phyloP scores from a whole-genome alignment of 148 eudicot species.

The Rhododendron molle region DNA sequence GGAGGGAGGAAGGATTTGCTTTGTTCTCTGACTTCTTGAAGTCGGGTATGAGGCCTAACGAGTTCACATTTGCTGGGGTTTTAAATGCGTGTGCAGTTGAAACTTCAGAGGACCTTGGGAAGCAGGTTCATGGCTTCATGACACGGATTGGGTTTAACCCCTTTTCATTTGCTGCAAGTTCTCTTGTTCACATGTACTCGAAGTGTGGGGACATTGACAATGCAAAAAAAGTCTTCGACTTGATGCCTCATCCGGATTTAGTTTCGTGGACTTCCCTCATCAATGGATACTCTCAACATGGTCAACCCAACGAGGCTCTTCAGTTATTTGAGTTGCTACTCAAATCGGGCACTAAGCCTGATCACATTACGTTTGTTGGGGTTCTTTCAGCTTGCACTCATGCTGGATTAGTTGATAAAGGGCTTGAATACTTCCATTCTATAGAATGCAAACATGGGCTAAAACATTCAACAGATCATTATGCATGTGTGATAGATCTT shows the following conservation, averaged over 20 bases:
- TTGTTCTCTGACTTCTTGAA: conserved; percentile 39
- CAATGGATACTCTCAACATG: conserved; percentile 12
- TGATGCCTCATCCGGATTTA: conserved; percentile 7
- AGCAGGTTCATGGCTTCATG: conserved; percentile 54
- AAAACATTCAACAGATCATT: conserved; percentile 4
- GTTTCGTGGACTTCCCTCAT: conserved; percentile 14
- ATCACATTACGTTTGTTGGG: conserved; percentile 7
- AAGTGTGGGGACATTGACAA: conserved; percentile 40
- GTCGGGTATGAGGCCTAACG: conserved; percentile 36
- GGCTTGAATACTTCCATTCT: conserved; percentile 10
- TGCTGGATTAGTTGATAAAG: conserved; percentile 13
- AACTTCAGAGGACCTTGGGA: conserved; percentile 39
- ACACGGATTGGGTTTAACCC: conserved; percentile 30
- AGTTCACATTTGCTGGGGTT: conserved; percentile 47
- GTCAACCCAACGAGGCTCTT: conserved; percentile 8
- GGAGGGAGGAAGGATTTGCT: conserved; percentile 39
- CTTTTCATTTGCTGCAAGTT: conserved; percentile 7
- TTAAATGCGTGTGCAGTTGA: conserved; percentile 54
- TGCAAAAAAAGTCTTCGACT: conserved; percentile 28
- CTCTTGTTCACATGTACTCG: conserved; percentile 37
- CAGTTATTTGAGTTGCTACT: conserved; percentile 9
- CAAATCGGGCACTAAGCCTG: conserved; percentile 2
- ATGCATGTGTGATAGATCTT: conserved; percentile 9
- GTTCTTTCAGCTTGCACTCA: conserved; percentile 12
- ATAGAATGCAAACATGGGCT: conserved; percentile 4